Conservation (phyloP, 208 protist genomes). For the Balamuthia mandrillaris region DNA sequence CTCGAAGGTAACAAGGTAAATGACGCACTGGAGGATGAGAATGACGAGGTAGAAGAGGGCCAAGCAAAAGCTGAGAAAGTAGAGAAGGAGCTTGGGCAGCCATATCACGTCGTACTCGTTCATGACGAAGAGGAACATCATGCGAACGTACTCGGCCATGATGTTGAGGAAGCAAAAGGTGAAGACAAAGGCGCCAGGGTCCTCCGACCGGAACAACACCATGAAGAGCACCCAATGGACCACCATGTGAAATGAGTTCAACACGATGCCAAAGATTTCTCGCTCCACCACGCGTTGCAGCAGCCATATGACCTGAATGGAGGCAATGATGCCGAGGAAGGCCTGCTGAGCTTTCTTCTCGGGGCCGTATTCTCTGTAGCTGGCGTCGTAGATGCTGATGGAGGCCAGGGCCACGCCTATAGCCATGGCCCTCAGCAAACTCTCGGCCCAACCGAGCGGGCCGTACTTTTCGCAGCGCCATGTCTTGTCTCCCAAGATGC, state of each 20-base stretch:
- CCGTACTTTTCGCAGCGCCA: background rate
- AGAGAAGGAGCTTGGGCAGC: background rate
- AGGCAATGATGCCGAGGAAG: background rate
- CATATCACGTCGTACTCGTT: background rate
- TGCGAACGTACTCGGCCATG: background rate
- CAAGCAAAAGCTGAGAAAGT: background rate
- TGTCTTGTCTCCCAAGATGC: too few relatives aligned
- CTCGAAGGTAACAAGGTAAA: background rate
- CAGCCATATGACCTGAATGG: background rate
- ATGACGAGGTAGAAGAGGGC: background rate
- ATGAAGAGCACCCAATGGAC: background rate
- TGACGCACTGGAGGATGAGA: background rate
- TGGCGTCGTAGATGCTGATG: background rate
- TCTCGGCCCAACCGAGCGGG: background rate
- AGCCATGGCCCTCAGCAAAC: background rate
- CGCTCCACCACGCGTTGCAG: background rate
- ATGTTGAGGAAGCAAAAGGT: constrained; percentile 4
- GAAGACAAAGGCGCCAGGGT: constrained; percentile 14
- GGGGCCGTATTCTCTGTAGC: background rate
- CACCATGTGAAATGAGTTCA: background rate
- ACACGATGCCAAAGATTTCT: background rate
- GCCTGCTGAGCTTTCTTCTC: constrained; percentile 1
- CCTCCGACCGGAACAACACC: background rate
- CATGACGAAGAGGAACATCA: background rate
- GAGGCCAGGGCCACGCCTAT: background rate